Percentiles rank a stretch among this genome's conserved stretches.
Evolutionary conservation across 495 filamentous ascomycete species (phyloP).

Genomic region (Glarea lozoyensis): DNA sequence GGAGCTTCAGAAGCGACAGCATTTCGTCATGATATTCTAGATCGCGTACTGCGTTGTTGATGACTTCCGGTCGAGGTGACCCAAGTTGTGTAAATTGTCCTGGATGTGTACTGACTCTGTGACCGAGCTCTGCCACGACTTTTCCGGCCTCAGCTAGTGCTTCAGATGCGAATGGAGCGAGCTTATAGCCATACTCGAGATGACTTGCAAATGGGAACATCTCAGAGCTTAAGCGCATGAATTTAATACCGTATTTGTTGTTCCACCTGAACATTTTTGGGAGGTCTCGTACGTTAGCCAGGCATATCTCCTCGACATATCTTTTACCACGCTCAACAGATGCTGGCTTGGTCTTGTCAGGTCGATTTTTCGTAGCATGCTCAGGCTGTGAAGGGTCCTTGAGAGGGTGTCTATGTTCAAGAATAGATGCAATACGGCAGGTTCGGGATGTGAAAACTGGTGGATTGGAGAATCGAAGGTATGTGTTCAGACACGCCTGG

Average conservation of each 20-base stretch:
- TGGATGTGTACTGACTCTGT: constrained; percentile 83
- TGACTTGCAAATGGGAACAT: constrained; percentile 97
- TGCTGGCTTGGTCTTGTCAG: constrained; percentile 59
- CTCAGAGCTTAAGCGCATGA: constrained; percentile 85
- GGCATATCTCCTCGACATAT: constrained; percentile 68
- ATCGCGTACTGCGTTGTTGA: constrained; percentile 68
- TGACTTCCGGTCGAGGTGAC: constrained; percentile 65
- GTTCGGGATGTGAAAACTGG: constrained; percentile 88
- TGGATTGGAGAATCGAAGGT: constrained; percentile 76
- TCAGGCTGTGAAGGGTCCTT: constrained; percentile 63
- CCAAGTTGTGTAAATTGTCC: constrained; percentile 86
- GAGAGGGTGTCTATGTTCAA: constrained; percentile 81
- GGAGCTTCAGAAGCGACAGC: constrained; percentile 67
- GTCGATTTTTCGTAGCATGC: constrained; percentile 74
- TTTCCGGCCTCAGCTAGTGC: constrained; percentile 68
- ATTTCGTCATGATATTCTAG: constrained; percentile 87
- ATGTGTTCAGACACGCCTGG: constrained; percentile 86
- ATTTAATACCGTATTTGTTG: constrained; percentile 84
- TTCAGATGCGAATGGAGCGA: constrained; percentile 78
- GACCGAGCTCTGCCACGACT: constrained; percentile 71
- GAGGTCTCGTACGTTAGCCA: constrained; percentile 78
- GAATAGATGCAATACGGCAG: constrained; percentile 81
- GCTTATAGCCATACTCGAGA: constrained; percentile 74
- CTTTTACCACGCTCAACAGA: constrained; percentile 49
- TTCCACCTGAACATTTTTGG: constrained; percentile 88